Conservation (phyloP, 441 rosid species). For the Aleurites moluccanus region DNA sequence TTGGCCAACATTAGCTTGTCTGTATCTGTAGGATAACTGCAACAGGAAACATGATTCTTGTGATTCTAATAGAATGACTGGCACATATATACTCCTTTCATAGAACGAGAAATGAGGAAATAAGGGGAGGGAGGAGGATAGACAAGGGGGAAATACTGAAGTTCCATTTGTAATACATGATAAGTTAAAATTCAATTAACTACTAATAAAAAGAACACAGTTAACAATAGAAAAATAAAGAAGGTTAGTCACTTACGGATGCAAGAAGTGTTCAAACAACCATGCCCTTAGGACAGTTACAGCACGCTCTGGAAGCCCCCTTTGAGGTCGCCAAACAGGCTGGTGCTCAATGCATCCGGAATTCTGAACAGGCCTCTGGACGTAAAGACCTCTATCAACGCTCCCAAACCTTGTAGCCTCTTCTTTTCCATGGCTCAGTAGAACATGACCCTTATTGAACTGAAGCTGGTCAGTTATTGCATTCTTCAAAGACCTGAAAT, state of each 20-base stretch:
- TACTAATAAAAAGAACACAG: background rate
- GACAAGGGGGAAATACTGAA: background rate
- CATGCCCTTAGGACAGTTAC: slow-evolving; percentile 85
- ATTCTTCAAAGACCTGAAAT: slow-evolving; percentile 67
- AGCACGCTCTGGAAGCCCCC: slow-evolving; percentile 88
- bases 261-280: slow-evolving; percentile 87
- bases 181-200: background rate
- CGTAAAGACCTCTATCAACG: slow-evolving; percentile 38
- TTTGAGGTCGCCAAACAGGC: slow-evolving; percentile 84
- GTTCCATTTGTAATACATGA: background rate
- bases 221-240: no score
- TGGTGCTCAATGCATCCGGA: slow-evolving; percentile 58
- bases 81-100: background rate
- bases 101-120: background rate
- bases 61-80: background rate
- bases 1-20: slow-evolving; percentile 87
- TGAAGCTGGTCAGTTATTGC: slow-evolving; percentile 78
- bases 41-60: background rate
- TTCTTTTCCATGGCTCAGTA: slow-evolving; percentile 23
- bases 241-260: slow-evolving; percentile 60
- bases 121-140: background rate
- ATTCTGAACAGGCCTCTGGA: slow-evolving; percentile 46
- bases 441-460: slow-evolving; percentile 36
- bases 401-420: slow-evolving; percentile 47
- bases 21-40: slow-evolving; percentile 87